Conservation (phyloP, 2,329 filamentous ascomycete genomes). For the Botrytis fabae region DNA sequence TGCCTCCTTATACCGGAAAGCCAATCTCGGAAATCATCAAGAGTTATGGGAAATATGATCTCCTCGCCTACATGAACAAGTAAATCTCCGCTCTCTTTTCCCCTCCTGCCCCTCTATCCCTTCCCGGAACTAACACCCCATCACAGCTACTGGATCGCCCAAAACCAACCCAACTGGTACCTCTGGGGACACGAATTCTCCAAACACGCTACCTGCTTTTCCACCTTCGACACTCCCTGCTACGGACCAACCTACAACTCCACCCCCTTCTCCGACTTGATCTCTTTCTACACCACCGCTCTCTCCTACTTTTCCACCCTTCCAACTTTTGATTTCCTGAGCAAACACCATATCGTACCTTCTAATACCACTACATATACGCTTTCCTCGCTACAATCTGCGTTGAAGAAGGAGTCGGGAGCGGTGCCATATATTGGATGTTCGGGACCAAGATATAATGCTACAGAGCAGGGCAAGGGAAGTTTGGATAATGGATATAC, state of each 20-base stretch:
- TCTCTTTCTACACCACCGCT: conserved; percentile 44
- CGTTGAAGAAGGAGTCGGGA: conserved; percentile 53
- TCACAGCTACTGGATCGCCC: conserved; percentile 57
- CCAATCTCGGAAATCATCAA: conserved; percentile 59
- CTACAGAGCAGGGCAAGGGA: conserved; percentile 56
- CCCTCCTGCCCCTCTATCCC: not conserved
- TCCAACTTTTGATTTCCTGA: conserved; percentile 63
- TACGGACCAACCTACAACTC: conserved; percentile 54
- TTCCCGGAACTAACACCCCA: not conserved
- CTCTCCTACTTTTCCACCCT: conserved; percentile 58
- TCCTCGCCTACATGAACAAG: conserved; percentile 66
- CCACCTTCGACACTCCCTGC: conserved; percentile 64
- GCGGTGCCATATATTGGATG: conserved; percentile 62
- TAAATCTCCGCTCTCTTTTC: conserved; percentile 29
- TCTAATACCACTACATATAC: conserved; percentile 59
- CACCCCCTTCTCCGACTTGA: not conserved
- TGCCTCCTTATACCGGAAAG: conserved; percentile 59
- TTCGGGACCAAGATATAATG: conserved; percentile 59
- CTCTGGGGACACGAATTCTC: conserved; percentile 69
- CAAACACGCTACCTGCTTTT: conserved; percentile 69
- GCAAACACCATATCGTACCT: conserved; percentile 53
- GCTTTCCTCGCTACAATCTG: conserved; percentile 52
- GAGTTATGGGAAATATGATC: conserved; percentile 57
- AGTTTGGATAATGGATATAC: conserved; percentile 58
- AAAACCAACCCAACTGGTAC: conserved; percentile 54